Conservation (phyloP, 176 grass and related monocot genomes). For the Miscanthus lutarioriparius region DNA sequence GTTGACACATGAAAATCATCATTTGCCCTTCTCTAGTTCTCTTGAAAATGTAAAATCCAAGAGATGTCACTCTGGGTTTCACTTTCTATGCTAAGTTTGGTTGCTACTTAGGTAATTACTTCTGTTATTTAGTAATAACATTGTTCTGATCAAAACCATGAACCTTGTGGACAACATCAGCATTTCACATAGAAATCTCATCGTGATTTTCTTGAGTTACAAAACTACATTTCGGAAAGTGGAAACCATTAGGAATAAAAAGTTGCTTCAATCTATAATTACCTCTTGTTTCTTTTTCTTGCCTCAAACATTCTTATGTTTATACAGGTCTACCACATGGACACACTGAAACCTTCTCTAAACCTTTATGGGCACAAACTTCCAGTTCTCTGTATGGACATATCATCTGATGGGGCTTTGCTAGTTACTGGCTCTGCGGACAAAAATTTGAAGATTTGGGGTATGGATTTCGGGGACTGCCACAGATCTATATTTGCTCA, state of each 20-base stretch:
- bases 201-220: not conserved
- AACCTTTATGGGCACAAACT: constrained; percentile 86
- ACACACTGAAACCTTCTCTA: constrained; percentile 75
- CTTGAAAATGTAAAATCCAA: not conserved
- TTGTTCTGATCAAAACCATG: not conserved
- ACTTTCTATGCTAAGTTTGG: not conserved
- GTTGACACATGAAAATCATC: not conserved
- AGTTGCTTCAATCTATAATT: constrained; percentile 4
- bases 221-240: constrained; percentile 10
- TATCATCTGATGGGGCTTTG: constrained; percentile 85
- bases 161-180: not conserved
- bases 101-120: not conserved
- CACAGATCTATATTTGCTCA: constrained; percentile 93
- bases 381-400: constrained; percentile 96
- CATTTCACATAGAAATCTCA: not conserved
- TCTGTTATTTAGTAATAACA: not conserved
- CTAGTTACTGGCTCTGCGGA: constrained; percentile 93
- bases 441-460: constrained; percentile 97
- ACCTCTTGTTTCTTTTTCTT: constrained; percentile 3
- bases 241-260: constrained; percentile 1
- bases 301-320: constrained; percentile 28
- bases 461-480: constrained; percentile 97
- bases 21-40: not conserved
- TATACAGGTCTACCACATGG: constrained; percentile 81
- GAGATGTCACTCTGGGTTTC: not conserved